Conservation (phyloP, 305 asterid genomes). For the Plantago coronopus region DNA sequence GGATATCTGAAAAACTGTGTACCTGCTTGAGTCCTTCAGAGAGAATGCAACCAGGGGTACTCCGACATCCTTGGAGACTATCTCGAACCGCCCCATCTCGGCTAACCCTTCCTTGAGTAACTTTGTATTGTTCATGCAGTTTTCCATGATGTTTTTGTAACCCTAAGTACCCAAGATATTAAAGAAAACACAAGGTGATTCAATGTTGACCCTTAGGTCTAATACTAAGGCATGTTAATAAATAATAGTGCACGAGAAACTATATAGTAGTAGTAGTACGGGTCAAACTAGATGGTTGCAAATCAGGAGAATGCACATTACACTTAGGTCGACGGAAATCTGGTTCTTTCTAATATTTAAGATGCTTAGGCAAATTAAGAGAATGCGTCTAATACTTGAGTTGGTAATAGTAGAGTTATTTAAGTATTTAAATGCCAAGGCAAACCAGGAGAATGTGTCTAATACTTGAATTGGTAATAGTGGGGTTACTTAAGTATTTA, state of each 20-base stretch:
- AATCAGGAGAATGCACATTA: no score
- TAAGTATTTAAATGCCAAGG: no score
- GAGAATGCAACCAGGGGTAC: constrained; percentile 68
- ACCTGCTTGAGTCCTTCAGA: constrained; percentile 53
- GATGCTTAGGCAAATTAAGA: no score
- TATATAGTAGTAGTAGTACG: no score
- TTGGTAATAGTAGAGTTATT: background rate
- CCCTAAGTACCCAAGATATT: constrained; percentile 33
- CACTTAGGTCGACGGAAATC: no score
- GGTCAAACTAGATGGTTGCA: no score
- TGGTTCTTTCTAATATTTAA: no score
- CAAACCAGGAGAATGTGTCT: background rate
- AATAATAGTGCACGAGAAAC: no score
- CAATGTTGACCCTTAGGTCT: background rate
- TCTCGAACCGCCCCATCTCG: constrained; percentile 40
- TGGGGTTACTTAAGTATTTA: no score
- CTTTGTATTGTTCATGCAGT: constrained; percentile 47
- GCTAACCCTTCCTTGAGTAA: constrained; percentile 44
- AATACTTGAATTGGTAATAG: constrained; percentile 1
- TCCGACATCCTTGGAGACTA: constrained; percentile 61
- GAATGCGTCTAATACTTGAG: background rate
- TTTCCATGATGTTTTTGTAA: constrained; percentile 62
- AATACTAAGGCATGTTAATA: no score
- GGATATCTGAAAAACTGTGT: constrained; percentile 56
- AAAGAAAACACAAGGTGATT: background rate